These are phyloP conservation scores for Beauveria sp. DNA, from an alignment of 2,329 filamentous ascomycete species.

Conservation along the genomic window DNA sequence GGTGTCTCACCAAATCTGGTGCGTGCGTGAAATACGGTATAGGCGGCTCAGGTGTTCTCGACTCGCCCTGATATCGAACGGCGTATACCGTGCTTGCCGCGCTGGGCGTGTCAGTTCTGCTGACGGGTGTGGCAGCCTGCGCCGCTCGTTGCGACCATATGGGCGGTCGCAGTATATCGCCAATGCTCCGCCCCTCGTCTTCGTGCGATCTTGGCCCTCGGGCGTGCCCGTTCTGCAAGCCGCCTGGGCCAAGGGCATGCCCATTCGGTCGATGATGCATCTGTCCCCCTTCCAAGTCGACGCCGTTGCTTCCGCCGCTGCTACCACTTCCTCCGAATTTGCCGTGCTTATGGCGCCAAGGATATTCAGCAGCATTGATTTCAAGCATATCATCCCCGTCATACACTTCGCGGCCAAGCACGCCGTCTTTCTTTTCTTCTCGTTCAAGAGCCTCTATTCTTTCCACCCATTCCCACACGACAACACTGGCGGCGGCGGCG, in stretches of 20 bases:
- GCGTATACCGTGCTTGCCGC: slow-evolving; percentile 58
- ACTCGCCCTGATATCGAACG: slow-evolving; percentile 53
- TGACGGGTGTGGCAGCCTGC: slow-evolving; percentile 48
- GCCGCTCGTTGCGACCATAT: slow-evolving; percentile 50
- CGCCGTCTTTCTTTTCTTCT: slow-evolving; percentile 90
- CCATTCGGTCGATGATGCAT: background rate
- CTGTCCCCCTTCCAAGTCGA: slow-evolving; percentile 14
- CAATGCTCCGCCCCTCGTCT: slow-evolving; percentile 21
- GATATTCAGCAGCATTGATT: slow-evolving; percentile 42
- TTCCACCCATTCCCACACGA: slow-evolving; percentile 98
- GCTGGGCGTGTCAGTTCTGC: slow-evolving; percentile 55
- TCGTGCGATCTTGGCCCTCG: slow-evolving; percentile 15
- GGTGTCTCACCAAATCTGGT: background rate
- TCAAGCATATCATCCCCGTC: slow-evolving; percentile 92
- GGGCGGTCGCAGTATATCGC: slow-evolving; percentile 39
- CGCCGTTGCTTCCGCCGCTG: slow-evolving; percentile 24
- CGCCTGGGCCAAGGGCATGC: background rate
- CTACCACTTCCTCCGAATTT: slow-evolving; percentile 23
- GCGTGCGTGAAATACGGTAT: background rate
- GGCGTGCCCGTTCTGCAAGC: slow-evolving; percentile 17
- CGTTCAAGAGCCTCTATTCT: slow-evolving; percentile 86
- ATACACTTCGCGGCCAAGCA: slow-evolving; percentile 83
- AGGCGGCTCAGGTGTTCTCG: slow-evolving; percentile 38
- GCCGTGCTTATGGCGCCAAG: slow-evolving; percentile 35
- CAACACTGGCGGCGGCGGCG: slow-evolving; percentile 86